Evolutionary conservation across 2,329 filamentous ascomycete species (phyloP).

Genomic region (Stemphylium lycopersici): DNA sequence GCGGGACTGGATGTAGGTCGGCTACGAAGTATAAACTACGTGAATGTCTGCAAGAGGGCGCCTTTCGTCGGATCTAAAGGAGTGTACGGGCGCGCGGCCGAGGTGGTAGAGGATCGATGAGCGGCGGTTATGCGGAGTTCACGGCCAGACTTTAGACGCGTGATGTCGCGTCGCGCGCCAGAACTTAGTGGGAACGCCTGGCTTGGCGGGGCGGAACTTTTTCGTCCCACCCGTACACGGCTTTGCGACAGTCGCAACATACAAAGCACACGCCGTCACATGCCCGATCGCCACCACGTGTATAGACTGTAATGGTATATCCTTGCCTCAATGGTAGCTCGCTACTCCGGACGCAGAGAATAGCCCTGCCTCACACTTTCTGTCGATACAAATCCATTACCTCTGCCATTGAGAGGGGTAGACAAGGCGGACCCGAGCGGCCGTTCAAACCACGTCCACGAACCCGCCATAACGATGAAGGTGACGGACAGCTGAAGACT

Average conservation of each 20-base stretch:
- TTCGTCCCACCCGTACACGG: neutral
- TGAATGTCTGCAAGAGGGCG: neutral
- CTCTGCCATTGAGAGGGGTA: constrained; percentile 41
- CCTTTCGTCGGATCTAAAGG: neutral
- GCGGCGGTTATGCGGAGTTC: neutral
- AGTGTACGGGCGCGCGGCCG: neutral
- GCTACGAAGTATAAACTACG: neutral
- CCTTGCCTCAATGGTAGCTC: constrained; percentile 19
- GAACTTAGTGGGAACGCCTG: constrained; percentile 1
- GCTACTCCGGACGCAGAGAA: constrained; percentile 23
- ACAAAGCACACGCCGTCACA: neutral
- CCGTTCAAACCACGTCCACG: constrained; percentile 17
- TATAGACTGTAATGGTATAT: constrained; percentile 29
- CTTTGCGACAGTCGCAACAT: neutral
- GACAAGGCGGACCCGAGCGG: constrained; percentile 17
- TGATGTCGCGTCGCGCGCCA: constrained; percentile 18
- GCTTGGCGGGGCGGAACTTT: constrained; percentile 13
- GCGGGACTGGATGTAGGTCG: neutral
- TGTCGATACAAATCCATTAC: constrained; percentile 42
- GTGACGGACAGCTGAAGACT: constrained; percentile 1
- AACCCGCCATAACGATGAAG: neutral
- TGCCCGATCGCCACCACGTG: neutral
- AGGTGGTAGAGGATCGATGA: neutral
- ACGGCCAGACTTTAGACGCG: constrained; percentile 10
- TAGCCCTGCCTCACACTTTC: constrained; percentile 22